Base-by-base conservation (phyloP, 1,284 basidiomycete genomes). In the Sanguinoderma infundibulare region DNA sequence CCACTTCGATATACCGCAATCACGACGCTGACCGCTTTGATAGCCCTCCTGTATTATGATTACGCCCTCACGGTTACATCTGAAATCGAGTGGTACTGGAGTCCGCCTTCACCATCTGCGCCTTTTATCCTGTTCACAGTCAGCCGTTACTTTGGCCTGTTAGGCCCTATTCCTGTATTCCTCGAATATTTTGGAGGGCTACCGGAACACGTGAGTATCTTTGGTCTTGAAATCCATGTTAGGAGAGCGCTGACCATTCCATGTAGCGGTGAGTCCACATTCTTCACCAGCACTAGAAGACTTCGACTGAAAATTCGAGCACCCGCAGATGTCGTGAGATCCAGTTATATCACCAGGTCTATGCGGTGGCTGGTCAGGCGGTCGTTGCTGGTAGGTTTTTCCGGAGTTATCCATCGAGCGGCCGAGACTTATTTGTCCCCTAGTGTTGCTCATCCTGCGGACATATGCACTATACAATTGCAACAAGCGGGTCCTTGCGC, bases 381-480 rank as follows among this genome's bases (percentile, higher is more conserved):
- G 50, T 65, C 14, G 63, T 62, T 9, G 63, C 59, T 3, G 44
- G 60, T 61, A 28, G 12, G 60, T 52, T 7, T 3, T 15, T 10
- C 17, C 17, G 17, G 17, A 15, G 17, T 26, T n/a, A 5, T 5
- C 7, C 7, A 9, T 30, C 7, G 3, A 10, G n/a, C n/a, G n/a
- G n/a, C n/a, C 15, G 15, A 32, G 2, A 26, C 2, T 32, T 8
- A 49, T 32, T 32, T 17, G 26, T 4, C 15, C 28, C 3, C 24
- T 22, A 68, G 66, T 64, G 4, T 39, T 68, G 24, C 51, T 66
- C 20, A 61, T 62, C 20, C 46, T 66, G n/a, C 60, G 64, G 7
- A 67, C 65, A 30, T 67, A 63, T n/a, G 67, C 67, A n/a, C 51
- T 68, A 24, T 67, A 68, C 59, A 60, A 65, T 30, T 54, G 65